phyloP scores from a whole-genome alignment of 345 rosid species.

The Trapa incisa region DNA sequence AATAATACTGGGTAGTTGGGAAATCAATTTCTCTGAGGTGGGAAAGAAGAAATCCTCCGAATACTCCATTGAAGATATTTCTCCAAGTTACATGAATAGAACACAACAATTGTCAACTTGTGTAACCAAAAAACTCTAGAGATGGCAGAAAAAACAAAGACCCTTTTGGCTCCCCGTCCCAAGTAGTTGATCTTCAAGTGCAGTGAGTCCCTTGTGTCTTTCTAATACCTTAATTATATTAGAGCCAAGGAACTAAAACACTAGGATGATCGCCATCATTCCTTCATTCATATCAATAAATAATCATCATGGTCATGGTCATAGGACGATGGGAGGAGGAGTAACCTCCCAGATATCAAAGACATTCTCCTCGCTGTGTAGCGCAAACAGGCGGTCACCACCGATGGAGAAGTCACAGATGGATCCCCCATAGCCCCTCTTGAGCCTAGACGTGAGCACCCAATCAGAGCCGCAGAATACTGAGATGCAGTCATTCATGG shows the following conservation, averaged over 20 bases:
- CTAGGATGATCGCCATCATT: too few species aligned
- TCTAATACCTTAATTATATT: too few species aligned
- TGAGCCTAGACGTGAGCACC: slow-evolving; percentile 71
- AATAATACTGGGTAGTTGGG: background rate
- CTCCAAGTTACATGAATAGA: background rate
- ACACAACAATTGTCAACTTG: background rate
- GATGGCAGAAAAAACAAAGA: background rate
- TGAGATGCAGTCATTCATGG: slow-evolving; percentile 84
- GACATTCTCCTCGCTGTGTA: slow-evolving; percentile 86
- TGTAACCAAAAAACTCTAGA: background rate
- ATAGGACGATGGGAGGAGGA: slow-evolving; percentile 43
- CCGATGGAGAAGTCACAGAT: slow-evolving; percentile 88
- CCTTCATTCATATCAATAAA: too few species aligned
- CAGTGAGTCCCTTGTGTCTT: too few species aligned
- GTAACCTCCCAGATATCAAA: slow-evolving; percentile 92
- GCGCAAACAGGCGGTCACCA: slow-evolving; percentile 82
- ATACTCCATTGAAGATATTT: background rate
- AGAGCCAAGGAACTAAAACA: too few species aligned
- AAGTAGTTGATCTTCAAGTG: too few species aligned
- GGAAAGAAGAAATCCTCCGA: background rate
- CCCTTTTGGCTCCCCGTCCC: background rate
- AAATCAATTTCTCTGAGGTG: background rate
- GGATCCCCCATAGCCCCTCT: slow-evolving; percentile 64
- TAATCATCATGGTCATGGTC: background rate
- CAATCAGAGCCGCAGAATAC: slow-evolving; percentile 86